phyloP scores from a whole-genome alignment of 352 stramenopile species.

The Elongisporangium undulatum region DNA sequence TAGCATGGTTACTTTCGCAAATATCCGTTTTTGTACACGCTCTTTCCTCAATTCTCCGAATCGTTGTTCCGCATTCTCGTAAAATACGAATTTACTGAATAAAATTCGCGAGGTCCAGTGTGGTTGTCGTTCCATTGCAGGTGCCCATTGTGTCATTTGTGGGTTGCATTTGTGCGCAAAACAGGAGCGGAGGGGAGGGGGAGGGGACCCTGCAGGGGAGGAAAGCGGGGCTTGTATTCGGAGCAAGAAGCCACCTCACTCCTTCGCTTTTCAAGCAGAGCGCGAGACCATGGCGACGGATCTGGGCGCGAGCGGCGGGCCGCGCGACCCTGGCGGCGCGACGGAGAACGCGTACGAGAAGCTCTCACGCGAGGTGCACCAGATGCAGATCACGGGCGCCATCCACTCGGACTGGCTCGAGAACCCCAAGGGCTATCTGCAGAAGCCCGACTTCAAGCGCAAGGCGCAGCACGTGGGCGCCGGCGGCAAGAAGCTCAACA shows the following conservation, averaged over 20 bases:
- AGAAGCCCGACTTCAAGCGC: constrained; percentile 88
- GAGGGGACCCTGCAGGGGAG: neutral
- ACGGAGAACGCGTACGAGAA: constrained; percentile 88
- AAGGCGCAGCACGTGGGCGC: constrained; percentile 81
- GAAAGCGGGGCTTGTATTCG: neutral
- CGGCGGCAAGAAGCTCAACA: constrained; percentile 84
- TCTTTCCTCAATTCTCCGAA: no score
- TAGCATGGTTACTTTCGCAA: neutral
- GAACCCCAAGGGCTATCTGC: constrained; percentile 84
- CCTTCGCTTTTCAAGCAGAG: neutral
- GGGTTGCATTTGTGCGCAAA: neutral
- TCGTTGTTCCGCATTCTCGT: neutral
- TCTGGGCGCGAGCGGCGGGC: constrained; percentile 43
- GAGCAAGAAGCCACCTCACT: neutral
- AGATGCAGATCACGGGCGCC: constrained; percentile 86
- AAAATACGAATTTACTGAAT: neutral
- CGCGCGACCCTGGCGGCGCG: constrained; percentile 19
- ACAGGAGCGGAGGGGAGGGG: neutral
- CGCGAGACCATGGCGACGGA: constrained; percentile 31
- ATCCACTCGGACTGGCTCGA: constrained; percentile 89
- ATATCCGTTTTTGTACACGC: neutral
- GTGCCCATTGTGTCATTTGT: neutral
- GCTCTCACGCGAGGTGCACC: constrained; percentile 84
- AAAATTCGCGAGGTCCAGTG: neutral
- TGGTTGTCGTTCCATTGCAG: neutral